phyloP scores from a whole-genome alignment of 768 basidiomycete species.

The Lentinula sp. region DNA sequence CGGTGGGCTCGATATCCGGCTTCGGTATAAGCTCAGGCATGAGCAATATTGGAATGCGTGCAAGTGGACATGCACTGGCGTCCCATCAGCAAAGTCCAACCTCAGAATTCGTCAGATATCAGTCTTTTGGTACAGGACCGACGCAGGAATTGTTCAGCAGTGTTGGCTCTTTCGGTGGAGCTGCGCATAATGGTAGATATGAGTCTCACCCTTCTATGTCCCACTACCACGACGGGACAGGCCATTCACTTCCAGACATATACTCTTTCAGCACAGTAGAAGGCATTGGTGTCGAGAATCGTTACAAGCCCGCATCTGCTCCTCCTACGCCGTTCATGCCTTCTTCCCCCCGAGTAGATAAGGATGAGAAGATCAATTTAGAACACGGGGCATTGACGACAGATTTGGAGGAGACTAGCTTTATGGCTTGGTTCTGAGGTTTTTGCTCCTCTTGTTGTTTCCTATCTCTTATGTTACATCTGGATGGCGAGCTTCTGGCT shows the following conservation, averaged over 20 bases:
- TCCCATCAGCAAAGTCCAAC: not conserved
- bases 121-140: not conserved
- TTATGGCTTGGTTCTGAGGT: constrained; percentile 63
- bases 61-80: not conserved
- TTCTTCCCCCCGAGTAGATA: constrained; percentile 42
- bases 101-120: not conserved
- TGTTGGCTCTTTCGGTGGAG: not conserved
- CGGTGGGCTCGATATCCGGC: not conserved
- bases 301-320: constrained; percentile 28
- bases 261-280: constrained; percentile 34
- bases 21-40: not conserved
- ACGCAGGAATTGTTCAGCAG: not conserved
- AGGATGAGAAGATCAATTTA: constrained; percentile 52
- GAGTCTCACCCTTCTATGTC: not conserved
- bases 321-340: constrained; percentile 39
- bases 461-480: not conserved
- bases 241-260: constrained; percentile 37
- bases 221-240: not conserved
- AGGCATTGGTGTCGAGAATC: constrained; percentile 35
- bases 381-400: constrained; percentile 54
- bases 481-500: not conserved
- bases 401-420: constrained; percentile 53
- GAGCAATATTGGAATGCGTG: too few species aligned
- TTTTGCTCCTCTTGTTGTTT: not conserved
- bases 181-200: not conserved